Percentiles rank a stretch among this genome's conserved stretches.
Conservation (phyloP, 1,284 basidiomycete species). For the Apiotrichum porosum region DNA sequence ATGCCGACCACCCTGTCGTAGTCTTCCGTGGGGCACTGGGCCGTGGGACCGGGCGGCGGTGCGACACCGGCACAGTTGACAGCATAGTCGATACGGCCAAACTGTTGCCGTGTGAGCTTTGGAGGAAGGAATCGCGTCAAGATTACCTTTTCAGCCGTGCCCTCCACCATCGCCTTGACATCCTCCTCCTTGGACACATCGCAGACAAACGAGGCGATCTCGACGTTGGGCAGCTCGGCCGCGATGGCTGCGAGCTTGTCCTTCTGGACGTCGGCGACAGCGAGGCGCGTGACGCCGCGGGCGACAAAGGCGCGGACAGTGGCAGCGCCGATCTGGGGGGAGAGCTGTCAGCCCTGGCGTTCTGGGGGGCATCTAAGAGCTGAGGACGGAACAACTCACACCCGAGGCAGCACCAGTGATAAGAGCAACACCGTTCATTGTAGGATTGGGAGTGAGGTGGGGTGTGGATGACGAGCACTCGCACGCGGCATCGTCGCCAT, state of each 20-base stretch:
- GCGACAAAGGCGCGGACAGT: slow-evolving; percentile 9
- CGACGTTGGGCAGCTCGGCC: neutral
- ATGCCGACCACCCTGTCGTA: slow-evolving; percentile 30
- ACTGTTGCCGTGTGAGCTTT: slow-evolving; percentile 8
- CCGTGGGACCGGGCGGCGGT: slow-evolving; percentile 14
- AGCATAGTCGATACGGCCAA: slow-evolving; percentile 34
- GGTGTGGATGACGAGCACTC: too few relatives aligned
- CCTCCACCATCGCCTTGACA: slow-evolving; percentile 2
- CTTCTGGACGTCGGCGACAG: slow-evolving; percentile 4
- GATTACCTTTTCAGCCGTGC: neutral
- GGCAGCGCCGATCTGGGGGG: slow-evolving; percentile 11
- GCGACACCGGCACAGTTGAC: slow-evolving; percentile 31
- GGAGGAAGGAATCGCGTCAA: too few relatives aligned
- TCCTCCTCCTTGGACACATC: slow-evolving; percentile 9
- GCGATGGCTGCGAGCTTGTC: neutral
- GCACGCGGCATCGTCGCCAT: too few relatives aligned
- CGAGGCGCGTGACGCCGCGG: slow-evolving; percentile 6
- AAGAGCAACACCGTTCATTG: slow-evolving; percentile 13
- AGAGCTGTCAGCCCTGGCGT: neutral
- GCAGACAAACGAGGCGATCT: slow-evolving; percentile 6
- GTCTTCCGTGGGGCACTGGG: slow-evolving; percentile 13
- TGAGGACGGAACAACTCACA: too few relatives aligned
- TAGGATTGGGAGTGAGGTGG: too few relatives aligned
- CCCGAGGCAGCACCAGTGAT: slow-evolving; percentile 16
- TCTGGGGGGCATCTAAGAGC: neutral